phyloP scores from a whole-genome alignment of 2,329 filamentous ascomycete species.

The Didymella lethalis region DNA sequence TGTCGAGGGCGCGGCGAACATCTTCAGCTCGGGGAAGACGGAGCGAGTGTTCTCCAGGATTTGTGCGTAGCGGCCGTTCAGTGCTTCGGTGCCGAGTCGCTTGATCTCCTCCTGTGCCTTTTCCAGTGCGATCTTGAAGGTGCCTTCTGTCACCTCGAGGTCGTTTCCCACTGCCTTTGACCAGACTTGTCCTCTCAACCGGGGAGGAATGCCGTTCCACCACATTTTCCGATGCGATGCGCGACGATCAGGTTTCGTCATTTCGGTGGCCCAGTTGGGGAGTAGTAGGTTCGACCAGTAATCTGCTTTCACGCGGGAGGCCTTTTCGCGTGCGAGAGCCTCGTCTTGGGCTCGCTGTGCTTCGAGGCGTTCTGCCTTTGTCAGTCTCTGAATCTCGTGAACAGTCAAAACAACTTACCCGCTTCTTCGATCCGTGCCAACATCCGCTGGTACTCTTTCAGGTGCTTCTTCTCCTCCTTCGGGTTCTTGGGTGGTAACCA shows the following conservation, averaged over 20 bases:
- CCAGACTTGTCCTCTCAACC: slow-evolving; percentile 75
- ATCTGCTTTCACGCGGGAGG: slow-evolving; percentile 58
- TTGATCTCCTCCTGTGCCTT: slow-evolving; percentile 67
- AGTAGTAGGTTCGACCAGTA: slow-evolving; percentile 82
- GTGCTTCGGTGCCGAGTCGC: slow-evolving; percentile 60
- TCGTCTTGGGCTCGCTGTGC: slow-evolving; percentile 57
- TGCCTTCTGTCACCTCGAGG: slow-evolving; percentile 70
- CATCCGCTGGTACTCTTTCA: slow-evolving; percentile 87
- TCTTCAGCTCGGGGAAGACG: slow-evolving; percentile 75
- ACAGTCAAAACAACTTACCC: slow-evolving; percentile 49
- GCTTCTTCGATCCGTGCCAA: slow-evolving; percentile 70
- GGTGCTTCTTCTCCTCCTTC: slow-evolving; percentile 86
- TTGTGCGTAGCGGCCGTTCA: slow-evolving; percentile 36
- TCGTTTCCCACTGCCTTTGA: slow-evolving; percentile 75
- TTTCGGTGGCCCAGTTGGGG: slow-evolving; percentile 76
- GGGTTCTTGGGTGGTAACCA: slow-evolving; percentile 89
- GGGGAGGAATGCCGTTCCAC: slow-evolving; percentile 80
- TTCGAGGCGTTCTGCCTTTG: slow-evolving; percentile 41
- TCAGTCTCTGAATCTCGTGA: slow-evolving; percentile 20
- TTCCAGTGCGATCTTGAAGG: slow-evolving; percentile 74
- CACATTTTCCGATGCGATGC: slow-evolving; percentile 69
- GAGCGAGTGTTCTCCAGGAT: slow-evolving; percentile 65
- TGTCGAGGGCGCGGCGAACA: slow-evolving; percentile 65
- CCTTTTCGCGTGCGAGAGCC: slow-evolving; percentile 59
- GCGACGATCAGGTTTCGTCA: slow-evolving; percentile 54